phyloP scores from a whole-genome alignment of 257 asterid genomes.

The Capsicum baccatum region DNA sequence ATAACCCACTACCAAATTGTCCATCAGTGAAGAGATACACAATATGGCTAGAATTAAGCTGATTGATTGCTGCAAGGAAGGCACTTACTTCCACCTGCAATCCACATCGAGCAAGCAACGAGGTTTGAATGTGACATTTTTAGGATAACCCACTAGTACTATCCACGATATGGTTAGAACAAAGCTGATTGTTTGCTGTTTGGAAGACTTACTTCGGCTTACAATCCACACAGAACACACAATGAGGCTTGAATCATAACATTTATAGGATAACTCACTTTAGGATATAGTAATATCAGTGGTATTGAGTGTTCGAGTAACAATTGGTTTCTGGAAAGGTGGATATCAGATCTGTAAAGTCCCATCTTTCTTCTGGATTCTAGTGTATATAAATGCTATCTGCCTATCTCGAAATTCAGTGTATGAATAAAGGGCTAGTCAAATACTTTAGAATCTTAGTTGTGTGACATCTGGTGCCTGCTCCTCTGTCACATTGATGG shows the following conservation, averaged over 20 bases:
- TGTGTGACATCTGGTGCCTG: background rate
- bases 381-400: no score
- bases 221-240: background rate
- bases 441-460: background rate
- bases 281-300: background rate
- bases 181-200: slow-evolving; percentile 5
- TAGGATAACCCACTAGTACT: background rate
- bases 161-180: background rate
- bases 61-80: slow-evolving; percentile 13
- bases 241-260: background rate
- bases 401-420: no score
- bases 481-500: slow-evolving; percentile 1
- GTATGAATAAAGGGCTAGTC: no score
- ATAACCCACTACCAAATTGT: background rate
- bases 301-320: background rate
- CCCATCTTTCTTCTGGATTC: background rate
- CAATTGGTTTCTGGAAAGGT: slow-evolving; percentile 17
- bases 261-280: background rate
- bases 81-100: background rate
- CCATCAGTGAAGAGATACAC: background rate
- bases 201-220: background rate
- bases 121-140: slow-evolving; percentile 8
- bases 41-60: background rate
- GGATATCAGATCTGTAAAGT: background rate
- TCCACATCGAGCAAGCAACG: background rate